phyloP scores from a whole-genome alignment of 768 basidiomycete species.

The Pulveroboletus sp. region DNA sequence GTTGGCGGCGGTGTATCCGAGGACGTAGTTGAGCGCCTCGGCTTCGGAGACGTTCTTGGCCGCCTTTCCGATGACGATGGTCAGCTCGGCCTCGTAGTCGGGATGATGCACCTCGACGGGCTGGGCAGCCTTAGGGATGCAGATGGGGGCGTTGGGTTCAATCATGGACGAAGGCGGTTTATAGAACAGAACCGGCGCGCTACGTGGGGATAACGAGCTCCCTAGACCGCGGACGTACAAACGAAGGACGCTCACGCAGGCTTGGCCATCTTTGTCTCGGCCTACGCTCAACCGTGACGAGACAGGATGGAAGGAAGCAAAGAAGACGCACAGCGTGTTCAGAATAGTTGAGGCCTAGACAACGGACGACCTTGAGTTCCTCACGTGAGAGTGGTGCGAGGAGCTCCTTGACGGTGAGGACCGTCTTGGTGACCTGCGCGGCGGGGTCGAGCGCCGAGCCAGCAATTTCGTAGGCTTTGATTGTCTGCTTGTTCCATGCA shows the following conservation, averaged over 20 bases:
- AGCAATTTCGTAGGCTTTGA: slow-evolving; percentile 68
- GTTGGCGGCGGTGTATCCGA: slow-evolving; percentile 78
- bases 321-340: slow-evolving; percentile 66
- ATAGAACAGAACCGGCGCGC: slow-evolving; percentile 74
- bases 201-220: slow-evolving; percentile 18
- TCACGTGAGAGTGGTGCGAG: slow-evolving; percentile 65
- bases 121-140: slow-evolving; percentile 64
- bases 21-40: slow-evolving; percentile 81
- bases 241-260: slow-evolving; percentile 49
- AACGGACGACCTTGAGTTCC: slow-evolving; percentile 66
- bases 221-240: not conserved
- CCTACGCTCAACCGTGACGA: slow-evolving; percentile 36
- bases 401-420: slow-evolving; percentile 68
- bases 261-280: slow-evolving; percentile 59
- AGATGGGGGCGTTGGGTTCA: slow-evolving; percentile 62
- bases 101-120: slow-evolving; percentile 67
- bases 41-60: slow-evolving; percentile 76
- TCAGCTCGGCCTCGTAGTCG: slow-evolving; percentile 81
- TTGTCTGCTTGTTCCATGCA: slow-evolving; percentile 45
- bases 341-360: slow-evolving; percentile 79
- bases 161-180: slow-evolving; percentile 71
- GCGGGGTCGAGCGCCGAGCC: slow-evolving; percentile 66
- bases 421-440: slow-evolving; percentile 56
- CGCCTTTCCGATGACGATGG: slow-evolving; percentile 77
- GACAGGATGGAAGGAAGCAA: not conserved